Base-by-base conservation (phyloP, 1,139 yeast species). In the Zygoascus meyerae region DNA sequence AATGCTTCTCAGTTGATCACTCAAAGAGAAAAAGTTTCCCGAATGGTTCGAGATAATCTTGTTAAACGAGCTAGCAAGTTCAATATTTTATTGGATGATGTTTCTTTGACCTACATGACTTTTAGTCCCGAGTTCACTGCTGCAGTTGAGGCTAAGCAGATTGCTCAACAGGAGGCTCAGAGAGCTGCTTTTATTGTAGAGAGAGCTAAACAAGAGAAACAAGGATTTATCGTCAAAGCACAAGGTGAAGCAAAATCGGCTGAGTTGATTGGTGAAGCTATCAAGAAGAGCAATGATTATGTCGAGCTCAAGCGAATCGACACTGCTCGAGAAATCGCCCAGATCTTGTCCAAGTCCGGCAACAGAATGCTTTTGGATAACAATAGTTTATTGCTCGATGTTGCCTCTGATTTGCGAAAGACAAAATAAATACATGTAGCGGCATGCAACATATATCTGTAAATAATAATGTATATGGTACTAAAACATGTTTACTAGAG, bases 181-280 rank as follows among this genome's bases (percentile, higher is more conserved):
- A 81, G 95, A 67, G 97, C 98, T 11, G 97, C 97, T 0, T 94
- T 90, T 58, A 75, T 92, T 45, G 98, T 92, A 47, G 98, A 92
- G 68, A 86, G 90, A 64, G 98, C 99, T 14, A 81, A 86, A 58
- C 98, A 94, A 69, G 98, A 92, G 71, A 92, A 92, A 68, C 97
- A 92, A 68, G 95, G 94, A 65, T 77, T 86, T 72, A 95, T 92
- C 56, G 97, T 92, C 50, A 87, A 85, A 67, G 97, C 97, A 5
- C 85, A 87, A 66, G 99, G 99, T 79, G 99, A 92, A 71, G 99
- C 98, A 56, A 83, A 86, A 64, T 86, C 97, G 49, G 99, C 99
- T 31, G 95, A 90, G 67, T 83, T 92, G 72, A 87, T 92, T 71
- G 98, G 98, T 78, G 98, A 92, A 57, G 98, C 98, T 47, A 90